Conservation (phyloP, 78 protist genomes). For the Trichosphaerium sp. region DNA sequence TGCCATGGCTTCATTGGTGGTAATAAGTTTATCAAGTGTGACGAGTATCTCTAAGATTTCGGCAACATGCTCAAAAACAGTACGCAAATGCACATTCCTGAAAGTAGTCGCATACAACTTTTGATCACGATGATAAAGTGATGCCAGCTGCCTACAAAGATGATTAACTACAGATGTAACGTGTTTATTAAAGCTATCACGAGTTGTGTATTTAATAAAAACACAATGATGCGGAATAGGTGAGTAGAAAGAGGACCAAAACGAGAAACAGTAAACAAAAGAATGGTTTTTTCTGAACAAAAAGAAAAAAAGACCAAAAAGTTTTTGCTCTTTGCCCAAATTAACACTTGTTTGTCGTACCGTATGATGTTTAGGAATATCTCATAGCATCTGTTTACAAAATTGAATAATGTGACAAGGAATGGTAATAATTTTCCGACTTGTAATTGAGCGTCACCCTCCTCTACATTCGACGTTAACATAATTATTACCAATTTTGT, state of each 20-base stretch:
- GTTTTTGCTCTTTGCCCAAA: too few species aligned
- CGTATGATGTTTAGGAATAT: constrained; percentile 29
- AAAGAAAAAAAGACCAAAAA: too few species aligned
- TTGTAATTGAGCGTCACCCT: constrained; percentile 46
- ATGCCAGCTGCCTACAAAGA: constrained; percentile 60
- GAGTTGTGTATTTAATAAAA: too few species aligned
- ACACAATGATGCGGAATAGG: too few species aligned
- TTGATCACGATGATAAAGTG: constrained; percentile 18
- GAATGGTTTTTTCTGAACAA: too few species aligned
- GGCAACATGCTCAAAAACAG: constrained; percentile 30
- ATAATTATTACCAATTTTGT: too few species aligned
- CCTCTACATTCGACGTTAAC: constrained; percentile 38
- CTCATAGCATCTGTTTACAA: constrained; percentile 30
- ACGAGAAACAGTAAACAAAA: too few species aligned
- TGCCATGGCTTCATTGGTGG: constrained; percentile 3
- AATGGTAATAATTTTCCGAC: constrained; percentile 43
- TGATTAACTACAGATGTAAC: too few species aligned
- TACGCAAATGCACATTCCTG: constrained; percentile 28
- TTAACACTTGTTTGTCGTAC: too few species aligned
- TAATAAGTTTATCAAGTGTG: constrained; percentile 42
- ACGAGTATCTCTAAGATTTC: constrained; percentile 36
- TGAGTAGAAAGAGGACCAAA: too few species aligned
- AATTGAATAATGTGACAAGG: constrained; percentile 24
- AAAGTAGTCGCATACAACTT: constrained; percentile 14
- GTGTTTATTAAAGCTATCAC: too few species aligned